phyloP scores from a whole-genome alignment of 2,329 filamentous ascomycete species.

The Aspergillus niger region DNA sequence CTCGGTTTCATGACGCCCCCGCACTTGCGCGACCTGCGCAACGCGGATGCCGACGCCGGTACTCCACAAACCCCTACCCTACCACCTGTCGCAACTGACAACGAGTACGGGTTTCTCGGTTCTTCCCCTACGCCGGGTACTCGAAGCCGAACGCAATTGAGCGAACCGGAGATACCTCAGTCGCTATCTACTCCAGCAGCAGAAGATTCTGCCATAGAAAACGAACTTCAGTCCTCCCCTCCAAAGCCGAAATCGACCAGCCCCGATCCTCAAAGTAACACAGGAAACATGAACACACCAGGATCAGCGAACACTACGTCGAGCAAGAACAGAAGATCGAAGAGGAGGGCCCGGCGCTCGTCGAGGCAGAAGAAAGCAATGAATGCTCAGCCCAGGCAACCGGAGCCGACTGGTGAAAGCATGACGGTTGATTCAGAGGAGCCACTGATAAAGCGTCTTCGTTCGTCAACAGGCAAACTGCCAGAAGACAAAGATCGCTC shows the following conservation, averaged over 20 bases:
- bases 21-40: constrained; percentile 30
- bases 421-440: neutral
- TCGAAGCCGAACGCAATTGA: constrained; percentile 32
- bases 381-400: neutral
- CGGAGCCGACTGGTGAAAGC: neutral
- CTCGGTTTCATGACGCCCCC: constrained; percentile 33
- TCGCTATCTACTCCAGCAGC: constrained; percentile 35
- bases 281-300: neutral
- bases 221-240: constrained; percentile 41
- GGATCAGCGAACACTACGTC: neutral
- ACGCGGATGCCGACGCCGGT: constrained; percentile 27
- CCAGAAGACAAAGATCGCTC: constrained; percentile 9
- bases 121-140: constrained; percentile 57
- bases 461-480: constrained; percentile 27
- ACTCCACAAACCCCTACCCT: constrained; percentile 47
- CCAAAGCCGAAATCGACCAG: constrained; percentile 31
- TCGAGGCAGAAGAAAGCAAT: constrained; percentile 9
- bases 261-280: constrained; percentile 21
- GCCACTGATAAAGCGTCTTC: constrained; percentile 21
- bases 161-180: constrained; percentile 34
- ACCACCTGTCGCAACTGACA: constrained; percentile 36
- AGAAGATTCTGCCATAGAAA: constrained; percentile 21
- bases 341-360: constrained; percentile 19
- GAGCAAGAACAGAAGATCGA: constrained; percentile 17
- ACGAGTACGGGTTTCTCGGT: constrained; percentile 50